Evolutionary conservation across 495 filamentous ascomycete genomes (phyloP).

Genomic region (Wilcoxina mikolae): DNA sequence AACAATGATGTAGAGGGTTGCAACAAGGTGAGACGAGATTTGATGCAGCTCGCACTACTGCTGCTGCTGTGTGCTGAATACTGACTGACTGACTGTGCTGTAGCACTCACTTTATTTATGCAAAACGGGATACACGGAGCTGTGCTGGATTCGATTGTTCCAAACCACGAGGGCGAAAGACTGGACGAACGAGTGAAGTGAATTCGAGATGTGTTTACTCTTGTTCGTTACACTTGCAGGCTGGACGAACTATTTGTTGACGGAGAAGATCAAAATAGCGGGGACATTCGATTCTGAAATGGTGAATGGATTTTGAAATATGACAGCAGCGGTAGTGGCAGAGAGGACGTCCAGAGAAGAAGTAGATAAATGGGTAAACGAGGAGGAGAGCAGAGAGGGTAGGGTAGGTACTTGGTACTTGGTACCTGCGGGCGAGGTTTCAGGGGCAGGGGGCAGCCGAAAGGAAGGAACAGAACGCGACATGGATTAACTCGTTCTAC

Average conservation of each 20-base stretch:
- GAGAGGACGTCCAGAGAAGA: neutral
- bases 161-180: neutral
- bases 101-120: neutral
- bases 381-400: neutral
- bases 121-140: neutral
- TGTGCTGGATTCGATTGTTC: neutral
- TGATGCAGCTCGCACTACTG: neutral
- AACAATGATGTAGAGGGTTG: neutral
- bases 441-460: constrained; percentile 1
- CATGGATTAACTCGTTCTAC: neutral
- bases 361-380: neutral
- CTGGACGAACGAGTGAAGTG: neutral
- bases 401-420: no score
- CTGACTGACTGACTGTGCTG: neutral
- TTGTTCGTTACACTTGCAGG: neutral
- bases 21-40: neutral
- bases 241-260: neutral
- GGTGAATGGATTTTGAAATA: no score
- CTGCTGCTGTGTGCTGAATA: neutral
- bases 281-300: neutral
- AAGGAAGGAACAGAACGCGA: neutral
- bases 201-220: neutral
- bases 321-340: neutral
- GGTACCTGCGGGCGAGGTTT: neutral
- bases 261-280: neutral